Evolutionary conservation across 2,329 filamentous ascomycete genomes (phyloP), one percentile per base, ranked within the genome.

Genomic region (Penicillium sclerotiorum): DNA sequence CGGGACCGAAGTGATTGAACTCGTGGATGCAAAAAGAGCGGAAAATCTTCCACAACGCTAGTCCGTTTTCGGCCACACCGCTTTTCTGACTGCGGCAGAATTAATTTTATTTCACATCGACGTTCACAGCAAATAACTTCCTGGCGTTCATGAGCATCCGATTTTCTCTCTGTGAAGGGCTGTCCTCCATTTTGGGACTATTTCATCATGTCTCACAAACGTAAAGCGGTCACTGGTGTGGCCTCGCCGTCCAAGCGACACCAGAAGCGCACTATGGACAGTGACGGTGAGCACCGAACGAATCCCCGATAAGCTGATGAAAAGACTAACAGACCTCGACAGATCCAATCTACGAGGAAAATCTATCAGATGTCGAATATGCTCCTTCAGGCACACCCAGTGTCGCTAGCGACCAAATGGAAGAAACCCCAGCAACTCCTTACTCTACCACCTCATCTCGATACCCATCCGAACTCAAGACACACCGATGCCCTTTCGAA

Each of bases 381-480:
- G 59, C 56, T 35, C 64, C 56, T 4, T 63, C 63, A 9, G 65
- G 64, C 20, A 65, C 64, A 28, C 49, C 57, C 1, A 70, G 66
- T 23, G 32, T 57, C 1, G 56, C 63, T 9, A 64, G 65, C 25
- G 61, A 69, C 37, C 64, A 63, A 35, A 58, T 68, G 37, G 63
- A 70, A n/a, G 70, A 76, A 33, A 81, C 79, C 1, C 78, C 80
- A 8, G 61, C 73, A 17, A 82, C 79, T 3, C 77, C 79, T 7
- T 66, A 75, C 47, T 81, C 79, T 3, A 78, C 81, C 4, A 72
- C 75, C 11, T 73, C 73, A 20, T 66, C 67, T 25, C 72, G 61
- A 56, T 74, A 73, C 53, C 86, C 86, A 3, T 89, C 85, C 35
- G 89, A 83, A 66, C 78, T 84, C 50, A 95, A 95, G 76, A 91